Conservation (phyloP, 805 yeast species). For the Schwanniomyces polymorphus region DNA sequence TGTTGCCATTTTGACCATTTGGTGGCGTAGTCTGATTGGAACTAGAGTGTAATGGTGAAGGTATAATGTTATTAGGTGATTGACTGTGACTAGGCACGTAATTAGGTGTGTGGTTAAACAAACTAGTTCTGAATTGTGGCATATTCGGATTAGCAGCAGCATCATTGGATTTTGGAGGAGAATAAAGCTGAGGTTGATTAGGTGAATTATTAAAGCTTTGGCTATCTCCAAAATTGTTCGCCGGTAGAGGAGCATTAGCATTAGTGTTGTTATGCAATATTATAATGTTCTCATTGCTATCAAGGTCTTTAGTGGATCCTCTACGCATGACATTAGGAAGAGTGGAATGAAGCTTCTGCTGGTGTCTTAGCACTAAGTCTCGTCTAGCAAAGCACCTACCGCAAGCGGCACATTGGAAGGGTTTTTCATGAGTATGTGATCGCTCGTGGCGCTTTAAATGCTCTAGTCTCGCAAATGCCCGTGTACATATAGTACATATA, state of each 20-base stretch:
- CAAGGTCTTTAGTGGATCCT: conserved; percentile 18
- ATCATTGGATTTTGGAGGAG: conserved; percentile 13
- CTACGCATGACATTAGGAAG: conserved; percentile 42
- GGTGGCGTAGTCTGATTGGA: conserved; percentile 26
- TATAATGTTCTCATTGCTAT: conserved; percentile 49
- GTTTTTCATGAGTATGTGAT: conserved; percentile 94
- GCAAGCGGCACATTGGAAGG: conserved; percentile 94
- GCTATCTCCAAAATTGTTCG: background rate
- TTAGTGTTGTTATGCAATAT: conserved; percentile 52
- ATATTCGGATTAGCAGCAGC: background rate
- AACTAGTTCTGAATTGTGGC: conserved; percentile 14
- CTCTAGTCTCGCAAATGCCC: conserved; percentile 94
- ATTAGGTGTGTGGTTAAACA: conserved; percentile 8
- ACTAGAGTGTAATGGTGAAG: conserved; percentile 25
- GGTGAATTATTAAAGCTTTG: conserved; percentile 3
- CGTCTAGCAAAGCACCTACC: conserved; percentile 95
- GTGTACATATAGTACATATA: conserved; percentile 83
- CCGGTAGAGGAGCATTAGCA: conserved; percentile 49
- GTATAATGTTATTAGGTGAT: conserved; percentile 12
- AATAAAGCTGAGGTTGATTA: conserved; percentile 10
- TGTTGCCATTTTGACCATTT: background rate
- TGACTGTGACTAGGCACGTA: background rate
- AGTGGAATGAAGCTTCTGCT: conserved; percentile 81
- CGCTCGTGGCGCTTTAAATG: conserved; percentile 93
- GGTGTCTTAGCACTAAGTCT: conserved; percentile 86